A percentile compares a stretch with the other conserved stretches of the same genome.
Conservation (phyloP, 176 grass and related monocot species). For the Ampelocalamus luodianensis region DNA sequence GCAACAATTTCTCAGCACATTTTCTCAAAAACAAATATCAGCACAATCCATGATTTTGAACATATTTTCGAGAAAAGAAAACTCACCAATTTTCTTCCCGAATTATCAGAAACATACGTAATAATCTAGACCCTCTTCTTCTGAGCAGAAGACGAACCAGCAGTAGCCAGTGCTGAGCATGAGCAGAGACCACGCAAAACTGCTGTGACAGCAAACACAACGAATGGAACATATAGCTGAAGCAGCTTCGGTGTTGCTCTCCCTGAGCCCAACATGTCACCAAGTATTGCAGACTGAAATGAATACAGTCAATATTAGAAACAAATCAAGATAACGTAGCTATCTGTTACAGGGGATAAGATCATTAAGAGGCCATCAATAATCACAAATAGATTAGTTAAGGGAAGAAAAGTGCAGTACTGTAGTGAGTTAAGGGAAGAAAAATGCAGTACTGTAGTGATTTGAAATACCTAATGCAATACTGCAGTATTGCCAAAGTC, state of each 20-base stretch:
- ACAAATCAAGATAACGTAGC: background rate
- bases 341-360: background rate
- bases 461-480: background rate
- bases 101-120: background rate
- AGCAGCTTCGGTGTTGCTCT: constrained; percentile 67
- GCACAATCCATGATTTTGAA: background rate
- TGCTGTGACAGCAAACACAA: constrained; percentile 46
- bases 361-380: background rate
- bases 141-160: constrained; percentile 27
- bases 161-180: background rate
- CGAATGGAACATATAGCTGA: constrained; percentile 54
- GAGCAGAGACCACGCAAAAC: constrained; percentile 54
- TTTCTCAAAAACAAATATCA: too few relatives aligned
- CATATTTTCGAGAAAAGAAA: background rate
- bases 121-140: constrained; percentile 65
- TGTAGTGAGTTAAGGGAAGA: background rate
- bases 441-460: background rate
- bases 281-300: constrained; percentile 66
- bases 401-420: background rate
- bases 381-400: background rate
- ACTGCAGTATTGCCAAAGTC: background rate
- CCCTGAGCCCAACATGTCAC: constrained; percentile 64
- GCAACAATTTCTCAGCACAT: too few relatives aligned
- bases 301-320: background rate
- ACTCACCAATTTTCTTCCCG: background rate